Evolutionary conservation across 345 rosid species (phyloP), one percentile per base, ranked within the genome.

Genomic region (Eucalyptus shirleyi): DNA sequence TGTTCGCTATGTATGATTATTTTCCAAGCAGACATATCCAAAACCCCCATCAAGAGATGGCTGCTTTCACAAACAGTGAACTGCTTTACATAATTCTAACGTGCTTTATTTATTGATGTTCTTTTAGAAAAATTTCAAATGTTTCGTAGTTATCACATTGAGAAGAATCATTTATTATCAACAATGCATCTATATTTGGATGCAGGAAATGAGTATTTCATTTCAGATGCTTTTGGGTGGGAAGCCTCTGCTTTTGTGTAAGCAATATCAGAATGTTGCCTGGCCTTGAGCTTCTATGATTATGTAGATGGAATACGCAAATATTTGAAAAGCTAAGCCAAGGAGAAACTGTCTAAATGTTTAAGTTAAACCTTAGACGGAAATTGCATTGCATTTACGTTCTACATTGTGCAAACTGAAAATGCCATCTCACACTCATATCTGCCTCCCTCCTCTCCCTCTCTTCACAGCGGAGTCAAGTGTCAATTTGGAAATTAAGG

Each of bases 121-220:
- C 92, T 88, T 32, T 94, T 91, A 92, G 87, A 89, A 93, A 91
- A 94, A 90, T 88, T 55, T 77, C 45, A 50, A 90, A 91, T 89
- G 91, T 92, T 95, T 94, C 91, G 90, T 10, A 77, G 47, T 37
- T 77, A 19, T 19, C 23, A 26, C 83, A 34, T 37, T 34, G 83
- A 21, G 47, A 77, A 37, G 83, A 77, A 77, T 77, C 5, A 37
- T 77, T 77, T 37, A 21, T 77, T 17, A 21, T 37, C 83, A 37
- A 77, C 83, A 77, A 91, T 94, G 95, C 96, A 93, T 94, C 92
- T 94, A 90, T 94, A 93, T 96, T 93, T 96, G 95, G 89, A 91
- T 94, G 96, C 96, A 93, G 96, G 98, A 88, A 88, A 86, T 91
- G 92, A 92, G 67, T 92, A 50, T 85, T 91, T 91, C 91, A 90